Evolutionary conservation across 1,284 basidiomycete genomes (phyloP).

Genomic region (Pseudozyma pruni): DNA sequence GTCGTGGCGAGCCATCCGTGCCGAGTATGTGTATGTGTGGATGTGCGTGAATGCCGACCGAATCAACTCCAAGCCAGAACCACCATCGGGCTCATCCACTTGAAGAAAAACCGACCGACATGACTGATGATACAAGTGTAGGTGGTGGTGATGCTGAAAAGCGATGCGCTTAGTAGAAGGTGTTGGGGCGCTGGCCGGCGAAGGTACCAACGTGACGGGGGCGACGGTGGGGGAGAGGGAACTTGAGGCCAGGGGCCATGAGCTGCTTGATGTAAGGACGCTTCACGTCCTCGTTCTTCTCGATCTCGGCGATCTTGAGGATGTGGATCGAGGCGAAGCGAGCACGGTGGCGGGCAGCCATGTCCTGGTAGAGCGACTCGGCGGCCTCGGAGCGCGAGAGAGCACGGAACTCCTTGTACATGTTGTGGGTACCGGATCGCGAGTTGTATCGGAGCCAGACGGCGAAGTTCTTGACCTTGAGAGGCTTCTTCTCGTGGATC

Average conservation of each 20-base stretch:
- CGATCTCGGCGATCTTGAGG: constrained; percentile 90
- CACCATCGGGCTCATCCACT: neutral
- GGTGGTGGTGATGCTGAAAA: neutral
- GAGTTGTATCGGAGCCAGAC: constrained; percentile 95
- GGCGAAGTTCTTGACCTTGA: constrained; percentile 99
- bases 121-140: neutral
- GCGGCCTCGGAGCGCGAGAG: constrained; percentile 94
- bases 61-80: neutral
- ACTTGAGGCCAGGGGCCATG: constrained; percentile 87
- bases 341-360: constrained; percentile 98
- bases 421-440: constrained; percentile 69
- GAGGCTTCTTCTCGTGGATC: constrained; percentile 85
- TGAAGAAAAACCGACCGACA: neutral
- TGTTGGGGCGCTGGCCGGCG: constrained; percentile 69
- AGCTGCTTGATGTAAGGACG: constrained; percentile 92
- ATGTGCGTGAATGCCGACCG: constrained; percentile 1
- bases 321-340: constrained; percentile 99
- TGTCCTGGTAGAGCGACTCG: constrained; percentile 98
- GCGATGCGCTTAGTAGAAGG: constrained; percentile 68
- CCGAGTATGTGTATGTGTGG: constrained; percentile 1
- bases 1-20: neutral
- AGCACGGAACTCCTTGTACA: constrained; percentile 93
- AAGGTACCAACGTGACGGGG: constrained; percentile 68
- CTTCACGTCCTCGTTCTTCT: constrained; percentile 91
- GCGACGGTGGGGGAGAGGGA: constrained; percentile 94